Conservation (phyloP, 2,329 filamentous ascomycete genomes). For the Catunica adiposa region DNA sequence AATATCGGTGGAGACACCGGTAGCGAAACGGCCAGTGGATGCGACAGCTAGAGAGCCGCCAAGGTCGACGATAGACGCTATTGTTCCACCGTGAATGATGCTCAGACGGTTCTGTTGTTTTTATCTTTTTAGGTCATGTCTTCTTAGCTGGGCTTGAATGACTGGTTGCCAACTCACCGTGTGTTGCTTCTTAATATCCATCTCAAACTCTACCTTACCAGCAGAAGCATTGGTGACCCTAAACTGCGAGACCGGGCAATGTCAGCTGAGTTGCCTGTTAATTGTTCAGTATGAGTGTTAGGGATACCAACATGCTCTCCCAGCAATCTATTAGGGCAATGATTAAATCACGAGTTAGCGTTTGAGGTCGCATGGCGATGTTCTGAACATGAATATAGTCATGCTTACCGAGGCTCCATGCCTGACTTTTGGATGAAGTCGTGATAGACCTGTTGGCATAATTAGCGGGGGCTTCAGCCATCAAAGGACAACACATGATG, state of each 20-base stretch:
- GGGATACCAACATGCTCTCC: slow-evolving; percentile 24
- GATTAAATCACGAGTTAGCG: too few species aligned
- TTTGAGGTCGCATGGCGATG: too few species aligned
- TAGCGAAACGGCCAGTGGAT: slow-evolving; percentile 44
- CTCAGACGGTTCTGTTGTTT: slow-evolving; percentile 50
- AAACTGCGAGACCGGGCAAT: slow-evolving; percentile 33
- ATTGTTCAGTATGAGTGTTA: too few species aligned
- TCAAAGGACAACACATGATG: too few species aligned
- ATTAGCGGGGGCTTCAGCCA: too few species aligned
- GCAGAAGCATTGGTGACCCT: slow-evolving; percentile 46
- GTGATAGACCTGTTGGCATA: slow-evolving; percentile 60
- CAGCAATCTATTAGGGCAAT: slow-evolving; percentile 25
- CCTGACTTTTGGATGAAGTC: slow-evolving; percentile 77
- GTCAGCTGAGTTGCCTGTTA: background rate
- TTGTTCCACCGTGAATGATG: slow-evolving; percentile 62
- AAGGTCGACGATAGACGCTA: slow-evolving; percentile 57
- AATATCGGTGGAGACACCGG: slow-evolving; percentile 48
- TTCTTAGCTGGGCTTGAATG: background rate
- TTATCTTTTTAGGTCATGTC: background rate
- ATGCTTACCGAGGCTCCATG: slow-evolving; percentile 62
- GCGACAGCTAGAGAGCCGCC: slow-evolving; percentile 50
- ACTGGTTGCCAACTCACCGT: slow-evolving; percentile 37
- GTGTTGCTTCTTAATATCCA: slow-evolving; percentile 58
- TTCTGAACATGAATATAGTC: background rate
- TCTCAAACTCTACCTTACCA: slow-evolving; percentile 58